Evolutionary conservation across 306 rosid species (phyloP), one percentile per base, ranked within the genome.

Genomic region (Cicer arietinum): DNA sequence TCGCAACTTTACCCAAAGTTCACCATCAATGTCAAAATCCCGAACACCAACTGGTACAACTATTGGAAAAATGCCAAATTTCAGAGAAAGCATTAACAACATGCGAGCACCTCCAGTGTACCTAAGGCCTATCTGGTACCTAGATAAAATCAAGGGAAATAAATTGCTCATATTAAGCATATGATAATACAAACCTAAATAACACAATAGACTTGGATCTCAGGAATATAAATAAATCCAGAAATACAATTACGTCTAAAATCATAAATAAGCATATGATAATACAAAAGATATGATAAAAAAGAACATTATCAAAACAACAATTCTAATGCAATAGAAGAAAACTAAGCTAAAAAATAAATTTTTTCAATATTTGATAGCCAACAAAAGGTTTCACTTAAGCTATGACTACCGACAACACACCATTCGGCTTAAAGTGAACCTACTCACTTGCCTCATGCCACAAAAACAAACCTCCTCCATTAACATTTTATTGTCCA

Each of bases 91-190:
- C 95, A 86, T 92, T 68, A 95, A 84, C 77, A 95, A 81, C 96
- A 90, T 86, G 58, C 96, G 97, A 67, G 99, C 99, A 63, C 99
- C 98, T 11, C 99, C 99, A 7, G 99, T 88, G 77, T 95, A 95
- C 54, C 99, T 86, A 66, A 95, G 90, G 67, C 99, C 99, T 77
- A 95, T 95, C 81, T 95, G 99, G 88, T 95, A 95, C 97, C 99
- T 95, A 79, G 17, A 82, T 44, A 73, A 57, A 77, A 75, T 75
- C 61, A 45, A 14, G 71, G 46, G 18, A 80, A 51, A 76, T 51
- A 48, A 48, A 41, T 53, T 37, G 60, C 77, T 84, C 75, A 18
- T 30, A 53, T 67, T 11, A 65, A 59, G 41, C 51, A 30, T 46
- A 47, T 16, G 16, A 35, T 9, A 65, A 64, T 7, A 53, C 25